A percentile compares a stretch with the other conserved stretches of the same genome.
phyloP scores from a whole-genome alignment of 345 rosid genomes.

The Corchorus capsularis region DNA sequence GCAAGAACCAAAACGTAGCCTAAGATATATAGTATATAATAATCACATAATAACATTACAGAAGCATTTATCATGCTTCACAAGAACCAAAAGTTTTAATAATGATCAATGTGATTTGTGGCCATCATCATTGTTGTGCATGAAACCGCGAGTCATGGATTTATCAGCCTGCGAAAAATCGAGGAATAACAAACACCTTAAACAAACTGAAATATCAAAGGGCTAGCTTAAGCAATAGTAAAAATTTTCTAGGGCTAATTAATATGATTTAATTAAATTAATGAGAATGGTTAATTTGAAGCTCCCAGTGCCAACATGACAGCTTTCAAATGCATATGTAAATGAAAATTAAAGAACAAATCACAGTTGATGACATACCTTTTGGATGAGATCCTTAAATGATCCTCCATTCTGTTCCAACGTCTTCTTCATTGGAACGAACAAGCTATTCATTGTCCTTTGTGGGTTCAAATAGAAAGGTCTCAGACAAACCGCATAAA shows the following conservation, averaged over 20 bases:
- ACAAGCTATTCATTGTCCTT: slow-evolving; percentile 83
- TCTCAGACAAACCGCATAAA: slow-evolving; percentile 82
- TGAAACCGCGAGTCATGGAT: slow-evolving; percentile 40
- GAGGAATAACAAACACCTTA: slow-evolving; percentile 1
- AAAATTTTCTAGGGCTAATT: not conserved
- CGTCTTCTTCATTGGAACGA: slow-evolving; percentile 82
- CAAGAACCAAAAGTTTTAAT: not conserved
- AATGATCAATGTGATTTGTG: slow-evolving; percentile 24
- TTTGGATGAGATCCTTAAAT: slow-evolving; percentile 76
- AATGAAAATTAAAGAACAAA: not conserved
- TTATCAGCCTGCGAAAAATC: slow-evolving; percentile 56
- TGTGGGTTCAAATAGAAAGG: slow-evolving; percentile 72
- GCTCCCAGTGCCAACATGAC: not conserved
- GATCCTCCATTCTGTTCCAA: slow-evolving; percentile 78
- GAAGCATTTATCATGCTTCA: slow-evolving; percentile 3
- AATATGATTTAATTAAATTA: not conserved
- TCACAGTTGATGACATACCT: slow-evolving; percentile 38
- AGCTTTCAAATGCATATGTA: not conserved
- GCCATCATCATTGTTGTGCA: slow-evolving; percentile 30
- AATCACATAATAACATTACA: slow-evolving; percentile 8
- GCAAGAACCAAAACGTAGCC: not conserved
- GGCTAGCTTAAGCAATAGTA: not conserved
- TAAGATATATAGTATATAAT: not conserved
- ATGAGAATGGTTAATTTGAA: not conserved
- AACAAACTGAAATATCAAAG: not conserved